These are phyloP conservation scores for Ceratocystis papillata DNA, from an alignment of 2,329 filamentous ascomycete genomes.

Conservation along the genomic window DNA sequence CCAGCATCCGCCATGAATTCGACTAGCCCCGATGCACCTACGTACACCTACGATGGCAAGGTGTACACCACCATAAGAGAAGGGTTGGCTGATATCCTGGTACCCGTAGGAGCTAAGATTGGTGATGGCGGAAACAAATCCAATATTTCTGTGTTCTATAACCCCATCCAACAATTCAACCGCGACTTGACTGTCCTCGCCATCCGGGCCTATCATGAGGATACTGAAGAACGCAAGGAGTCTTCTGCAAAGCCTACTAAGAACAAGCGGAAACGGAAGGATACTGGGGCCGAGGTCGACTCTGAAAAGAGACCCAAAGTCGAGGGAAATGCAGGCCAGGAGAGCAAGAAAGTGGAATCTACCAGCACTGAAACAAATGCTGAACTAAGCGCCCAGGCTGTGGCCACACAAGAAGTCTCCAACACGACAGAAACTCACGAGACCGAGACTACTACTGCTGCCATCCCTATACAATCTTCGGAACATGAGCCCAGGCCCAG, in stretches of 20 bases:
- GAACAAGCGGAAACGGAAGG: conserved; percentile 36
- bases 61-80: conserved; percentile 44
- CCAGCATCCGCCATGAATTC: conserved; percentile 16
- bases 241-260: conserved; percentile 28
- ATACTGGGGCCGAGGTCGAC: conserved; percentile 37
- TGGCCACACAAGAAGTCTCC: background rate
- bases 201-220: conserved; percentile 78
- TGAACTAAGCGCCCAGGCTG: background rate
- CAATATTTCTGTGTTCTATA: conserved; percentile 76
- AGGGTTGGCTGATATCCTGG: conserved; percentile 47
- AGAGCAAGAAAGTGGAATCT: background rate
- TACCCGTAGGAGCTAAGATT: conserved; percentile 38
- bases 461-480: background rate
- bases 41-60: conserved; percentile 34
- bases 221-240: conserved; percentile 40
- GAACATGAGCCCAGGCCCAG: conserved; percentile 14
- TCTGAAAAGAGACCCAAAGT: conserved; percentile 30
- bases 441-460: background rate
- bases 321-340: conserved; percentile 12
- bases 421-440: background rate
- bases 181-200: conserved; percentile 86
- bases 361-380: background rate
- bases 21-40: conserved; percentile 19
- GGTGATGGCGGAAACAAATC: conserved; percentile 50
- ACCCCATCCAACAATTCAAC: conserved; percentile 98